These are phyloP conservation scores for Arxiozyma bovina DNA, from an alignment of 1,139 yeast species.

Conservation along the genomic window DNA sequence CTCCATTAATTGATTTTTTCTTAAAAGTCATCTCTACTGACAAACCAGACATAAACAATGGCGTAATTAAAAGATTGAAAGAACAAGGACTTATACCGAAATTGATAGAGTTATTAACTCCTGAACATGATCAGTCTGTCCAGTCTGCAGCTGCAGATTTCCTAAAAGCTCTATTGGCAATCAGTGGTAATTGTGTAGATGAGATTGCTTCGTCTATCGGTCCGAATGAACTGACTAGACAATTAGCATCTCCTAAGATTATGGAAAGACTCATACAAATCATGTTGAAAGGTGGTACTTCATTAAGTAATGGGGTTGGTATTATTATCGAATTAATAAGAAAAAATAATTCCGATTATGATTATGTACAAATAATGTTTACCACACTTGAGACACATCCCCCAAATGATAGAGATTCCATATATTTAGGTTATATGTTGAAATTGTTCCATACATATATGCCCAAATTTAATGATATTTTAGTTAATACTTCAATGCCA, in stretches of 20 bases:
- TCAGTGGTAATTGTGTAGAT: constrained; percentile 80
- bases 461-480: constrained; percentile 55
- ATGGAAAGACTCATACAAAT: constrained; percentile 57
- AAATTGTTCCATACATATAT: constrained; percentile 70
- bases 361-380: constrained; percentile 77
- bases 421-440: constrained; percentile 81
- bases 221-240: constrained; percentile 89
- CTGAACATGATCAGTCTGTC: constrained; percentile 46
- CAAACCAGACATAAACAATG: constrained; percentile 56
- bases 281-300: constrained; percentile 88
- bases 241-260: constrained; percentile 70
- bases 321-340: constrained; percentile 90
- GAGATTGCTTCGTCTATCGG: constrained; percentile 79
- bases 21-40: constrained; percentile 56
- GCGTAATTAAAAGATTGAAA: constrained; percentile 46
- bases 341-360: constrained; percentile 93
- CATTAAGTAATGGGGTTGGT: constrained; percentile 92
- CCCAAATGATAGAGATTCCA: constrained; percentile 90
- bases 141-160: constrained; percentile 96
- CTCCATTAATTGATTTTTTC: constrained; percentile 68
- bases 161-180: constrained; percentile 83
- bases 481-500: constrained; percentile 34
- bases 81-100: constrained; percentile 46
- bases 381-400: constrained; percentile 88
- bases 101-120: constrained; percentile 43